A percentile compares a stretch with the other conserved stretches of the same genome.
Conservation (phyloP, 192 early-diverging fungal species). For the Umbelopsis sp. region DNA sequence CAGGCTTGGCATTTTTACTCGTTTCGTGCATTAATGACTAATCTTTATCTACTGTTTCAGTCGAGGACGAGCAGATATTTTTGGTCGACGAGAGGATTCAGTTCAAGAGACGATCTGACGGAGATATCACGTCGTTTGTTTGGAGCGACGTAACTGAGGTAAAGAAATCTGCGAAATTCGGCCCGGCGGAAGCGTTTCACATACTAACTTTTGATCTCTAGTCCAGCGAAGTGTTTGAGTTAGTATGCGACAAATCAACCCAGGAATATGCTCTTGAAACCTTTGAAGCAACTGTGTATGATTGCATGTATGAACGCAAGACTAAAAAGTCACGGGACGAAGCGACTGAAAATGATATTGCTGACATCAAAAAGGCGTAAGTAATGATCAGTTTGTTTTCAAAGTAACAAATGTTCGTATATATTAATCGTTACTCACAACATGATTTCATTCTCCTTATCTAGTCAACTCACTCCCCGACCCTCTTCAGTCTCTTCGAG, state of each 20-base stretch:
- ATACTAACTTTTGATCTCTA: not conserved
- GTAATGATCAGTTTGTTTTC: not conserved
- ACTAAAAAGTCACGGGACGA: conserved; percentile 45
- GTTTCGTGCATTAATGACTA: not conserved
- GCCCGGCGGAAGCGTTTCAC: too few species aligned
- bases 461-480: not conserved
- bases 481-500: not conserved
- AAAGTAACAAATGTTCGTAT: not conserved
- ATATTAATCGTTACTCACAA: too few species aligned
- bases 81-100: conserved; percentile 61
- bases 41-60: not conserved
- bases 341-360: conserved; percentile 54
- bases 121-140: conserved; percentile 41
- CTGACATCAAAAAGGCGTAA: conserved; percentile 47
- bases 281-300: conserved; percentile 64
- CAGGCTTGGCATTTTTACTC: not conserved
- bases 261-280: conserved; percentile 37
- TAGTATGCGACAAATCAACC: conserved; percentile 46
- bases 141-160: conserved; percentile 59
- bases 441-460: not conserved
- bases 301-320: conserved; percentile 67
- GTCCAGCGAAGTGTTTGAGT: conserved; percentile 42
- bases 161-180: conserved; percentile 2
- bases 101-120: conserved; percentile 44
- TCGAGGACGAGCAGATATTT: conserved; percentile 72